Evolutionary conservation across 2,329 filamentous ascomycete genomes (phyloP).

Genomic region (Penicillium sp.): DNA sequence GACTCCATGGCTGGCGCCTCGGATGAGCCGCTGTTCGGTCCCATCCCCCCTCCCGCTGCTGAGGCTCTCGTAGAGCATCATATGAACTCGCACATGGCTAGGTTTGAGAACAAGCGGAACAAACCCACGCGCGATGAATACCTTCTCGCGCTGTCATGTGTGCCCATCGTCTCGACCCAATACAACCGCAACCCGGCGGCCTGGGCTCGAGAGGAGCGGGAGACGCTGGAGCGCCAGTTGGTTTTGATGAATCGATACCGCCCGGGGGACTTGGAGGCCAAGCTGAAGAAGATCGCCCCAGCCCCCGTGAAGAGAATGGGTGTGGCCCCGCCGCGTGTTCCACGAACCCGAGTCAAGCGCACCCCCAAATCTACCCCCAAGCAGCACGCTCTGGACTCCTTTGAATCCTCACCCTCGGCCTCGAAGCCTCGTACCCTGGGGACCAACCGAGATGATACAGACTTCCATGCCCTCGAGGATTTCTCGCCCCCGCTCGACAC

Average conservation of each 20-base stretch:
- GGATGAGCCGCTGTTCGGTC: slow-evolving; percentile 44
- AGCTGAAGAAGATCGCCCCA: slow-evolving; percentile 43
- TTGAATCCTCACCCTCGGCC: slow-evolving; percentile 35
- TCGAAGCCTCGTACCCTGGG: slow-evolving; percentile 48
- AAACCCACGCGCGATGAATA: slow-evolving; percentile 47
- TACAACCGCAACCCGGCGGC: slow-evolving; percentile 47
- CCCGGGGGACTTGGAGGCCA: slow-evolving; percentile 28
- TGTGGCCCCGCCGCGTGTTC: slow-evolving; percentile 28
- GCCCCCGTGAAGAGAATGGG: slow-evolving; percentile 34
- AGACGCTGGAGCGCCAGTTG: slow-evolving; percentile 43
- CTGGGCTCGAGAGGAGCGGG: slow-evolving; percentile 43
- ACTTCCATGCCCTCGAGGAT: slow-evolving; percentile 70
- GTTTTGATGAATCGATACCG: slow-evolving; percentile 41
- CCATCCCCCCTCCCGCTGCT: slow-evolving; percentile 32
- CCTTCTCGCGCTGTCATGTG: slow-evolving; percentile 43
- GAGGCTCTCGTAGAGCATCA: slow-evolving; percentile 44
- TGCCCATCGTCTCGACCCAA: slow-evolving; percentile 41
- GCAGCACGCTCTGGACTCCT: slow-evolving; percentile 38
- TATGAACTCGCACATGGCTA: slow-evolving; percentile 43
- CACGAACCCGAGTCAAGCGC: slow-evolving; percentile 36
- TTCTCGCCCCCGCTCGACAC: slow-evolving; percentile 68
- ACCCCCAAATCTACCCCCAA: slow-evolving; percentile 44
- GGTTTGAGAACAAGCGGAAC: slow-evolving; percentile 42
- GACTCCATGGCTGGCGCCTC: slow-evolving; percentile 32
- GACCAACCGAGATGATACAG: slow-evolving; percentile 76